A percentile compares a stretch with the other conserved stretches of the same genome.
These are phyloP conservation scores for Trichothecium sympodiale DNA, from an alignment of 2,329 filamentous ascomycete genomes.

Conservation along the genomic window DNA sequence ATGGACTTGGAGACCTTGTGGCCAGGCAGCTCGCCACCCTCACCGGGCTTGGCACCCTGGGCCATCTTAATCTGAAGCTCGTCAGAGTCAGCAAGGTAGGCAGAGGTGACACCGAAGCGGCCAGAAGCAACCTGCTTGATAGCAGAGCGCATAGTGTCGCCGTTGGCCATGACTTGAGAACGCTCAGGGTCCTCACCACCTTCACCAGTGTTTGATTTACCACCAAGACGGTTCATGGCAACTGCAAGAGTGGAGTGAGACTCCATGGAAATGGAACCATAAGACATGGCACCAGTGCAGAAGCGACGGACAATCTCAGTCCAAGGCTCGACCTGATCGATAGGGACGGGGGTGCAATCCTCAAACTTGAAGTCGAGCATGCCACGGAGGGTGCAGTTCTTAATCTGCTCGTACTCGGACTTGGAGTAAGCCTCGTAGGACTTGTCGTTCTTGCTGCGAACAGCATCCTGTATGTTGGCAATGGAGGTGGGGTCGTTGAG, in stretches of 20 bases:
- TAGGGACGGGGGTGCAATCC: constrained; percentile 70
- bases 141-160: constrained; percentile 91
- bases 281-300: constrained; percentile 96
- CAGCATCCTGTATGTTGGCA: constrained; percentile 93
- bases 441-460: constrained; percentile 95
- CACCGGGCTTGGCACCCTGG: constrained; percentile 93
- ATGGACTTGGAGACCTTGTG: constrained; percentile 95
- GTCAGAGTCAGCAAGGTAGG: constrained; percentile 89
- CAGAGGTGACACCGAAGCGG: constrained; percentile 90
- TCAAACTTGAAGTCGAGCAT: constrained; percentile 96
- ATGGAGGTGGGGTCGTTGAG: constrained; percentile 92
- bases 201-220: constrained; percentile 96
- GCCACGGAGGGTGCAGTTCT: constrained; percentile 87
- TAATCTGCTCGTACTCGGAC: constrained; percentile 91
- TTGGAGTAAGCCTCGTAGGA: constrained; percentile 94
- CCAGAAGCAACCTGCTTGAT: constrained; percentile 97
- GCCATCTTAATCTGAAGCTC: constrained; percentile 99
- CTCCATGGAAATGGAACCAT: constrained; percentile 97
- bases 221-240: constrained; percentile 92
- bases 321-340: constrained; percentile 96
- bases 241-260: constrained; percentile 92
- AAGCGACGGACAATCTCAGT: constrained; percentile 95
- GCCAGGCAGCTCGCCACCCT: constrained; percentile 91
- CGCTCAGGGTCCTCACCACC: constrained; percentile 93
- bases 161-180: constrained; percentile 75